phyloP scores from a whole-genome alignment of 495 filamentous ascomycete species.

The Daldinia concentrica region DNA sequence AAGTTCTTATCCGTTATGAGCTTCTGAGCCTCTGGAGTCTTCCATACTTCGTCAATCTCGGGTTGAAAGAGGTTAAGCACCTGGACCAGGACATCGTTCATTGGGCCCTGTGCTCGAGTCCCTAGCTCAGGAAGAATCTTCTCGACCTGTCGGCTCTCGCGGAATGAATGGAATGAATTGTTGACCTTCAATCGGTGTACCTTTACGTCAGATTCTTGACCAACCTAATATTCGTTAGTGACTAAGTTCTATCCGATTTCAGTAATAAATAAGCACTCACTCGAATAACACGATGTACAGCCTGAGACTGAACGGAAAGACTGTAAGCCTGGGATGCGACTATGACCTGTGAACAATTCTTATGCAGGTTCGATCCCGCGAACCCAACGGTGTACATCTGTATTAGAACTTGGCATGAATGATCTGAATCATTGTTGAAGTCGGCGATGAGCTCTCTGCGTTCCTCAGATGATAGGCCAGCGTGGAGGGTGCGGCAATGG shows the following conservation, averaged over 20 bases:
- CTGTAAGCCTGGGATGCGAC: constrained; percentile 40
- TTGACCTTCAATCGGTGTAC: constrained; percentile 40
- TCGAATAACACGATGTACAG: constrained; percentile 42
- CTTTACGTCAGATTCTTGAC: constrained; percentile 38
- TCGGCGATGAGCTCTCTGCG: constrained; percentile 36
- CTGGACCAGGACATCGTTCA: constrained; percentile 30
- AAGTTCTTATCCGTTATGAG: constrained; percentile 28
- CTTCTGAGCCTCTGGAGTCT: constrained; percentile 22
- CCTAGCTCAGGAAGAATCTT: constrained; percentile 43
- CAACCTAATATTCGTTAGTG: constrained; percentile 39
- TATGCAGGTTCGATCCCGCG: constrained; percentile 44
- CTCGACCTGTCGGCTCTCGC: constrained; percentile 43
- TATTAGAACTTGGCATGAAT: constrained; percentile 42
- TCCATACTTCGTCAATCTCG: constrained; percentile 35
- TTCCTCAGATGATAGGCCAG: constrained; percentile 22
- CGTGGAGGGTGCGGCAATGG: constrained; percentile 38
- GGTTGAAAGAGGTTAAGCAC: constrained; percentile 42
- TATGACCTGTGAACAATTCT: constrained; percentile 35
- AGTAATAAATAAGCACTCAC: constrained; percentile 23
- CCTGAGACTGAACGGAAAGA: constrained; percentile 39
- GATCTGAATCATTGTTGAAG: constrained; percentile 32
- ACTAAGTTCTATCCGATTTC: not conserved
- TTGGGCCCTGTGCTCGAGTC: constrained; percentile 31
- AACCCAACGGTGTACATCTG: constrained; percentile 45
- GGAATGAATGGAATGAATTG: constrained; percentile 40